A percentile compares a stretch with the other conserved stretches of the same genome.
phyloP scores from a whole-genome alignment of 495 filamentous ascomycete species.

The Penicillium cosmopolitanum region DNA sequence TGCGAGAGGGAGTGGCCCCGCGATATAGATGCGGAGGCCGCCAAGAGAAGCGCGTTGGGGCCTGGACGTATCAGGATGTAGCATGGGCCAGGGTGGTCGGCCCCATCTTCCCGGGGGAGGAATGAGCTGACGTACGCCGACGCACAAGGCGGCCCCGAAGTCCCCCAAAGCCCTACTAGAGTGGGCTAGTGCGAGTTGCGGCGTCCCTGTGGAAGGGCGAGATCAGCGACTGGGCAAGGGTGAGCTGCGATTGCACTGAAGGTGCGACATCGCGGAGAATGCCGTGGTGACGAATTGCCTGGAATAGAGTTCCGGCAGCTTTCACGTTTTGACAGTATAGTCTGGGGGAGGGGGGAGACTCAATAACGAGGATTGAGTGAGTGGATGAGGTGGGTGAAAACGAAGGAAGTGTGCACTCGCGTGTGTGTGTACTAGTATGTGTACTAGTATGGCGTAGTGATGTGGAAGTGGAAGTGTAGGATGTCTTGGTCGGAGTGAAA shows the following conservation, averaged over 20 bases:
- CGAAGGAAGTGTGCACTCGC: too few relatives aligned
- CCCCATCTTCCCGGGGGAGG: constrained; percentile 15
- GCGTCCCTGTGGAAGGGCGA: constrained; percentile 22
- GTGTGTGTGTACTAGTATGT: too few relatives aligned
- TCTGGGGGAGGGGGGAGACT: not conserved
- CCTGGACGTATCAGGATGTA: constrained; percentile 21
- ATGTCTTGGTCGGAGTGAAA: not conserved
- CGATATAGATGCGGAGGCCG: constrained; percentile 11
- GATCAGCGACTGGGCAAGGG: constrained; percentile 15
- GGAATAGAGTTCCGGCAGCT: constrained; percentile 19
- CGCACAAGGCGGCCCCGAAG: constrained; percentile 9
- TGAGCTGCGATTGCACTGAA: constrained; percentile 1
- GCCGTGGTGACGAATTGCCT: constrained; percentile 28
- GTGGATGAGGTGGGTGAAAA: too few relatives aligned
- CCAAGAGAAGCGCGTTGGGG: constrained; percentile 11
- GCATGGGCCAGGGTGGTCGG: constrained; percentile 6
- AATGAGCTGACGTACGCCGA: constrained; percentile 30
- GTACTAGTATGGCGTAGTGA: not conserved
- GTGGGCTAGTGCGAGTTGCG: constrained; percentile 16
- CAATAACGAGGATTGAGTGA: too few relatives aligned
- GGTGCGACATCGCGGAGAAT: constrained; percentile 18
- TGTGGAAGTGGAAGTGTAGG: not conserved
- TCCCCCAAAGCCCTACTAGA: constrained; percentile 19
- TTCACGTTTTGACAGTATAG: not conserved
- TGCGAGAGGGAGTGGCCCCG: constrained; percentile 1